phyloP scores from a whole-genome alignment of 2,329 filamentous ascomycete genomes.

The Incumbomyces lentus region DNA sequence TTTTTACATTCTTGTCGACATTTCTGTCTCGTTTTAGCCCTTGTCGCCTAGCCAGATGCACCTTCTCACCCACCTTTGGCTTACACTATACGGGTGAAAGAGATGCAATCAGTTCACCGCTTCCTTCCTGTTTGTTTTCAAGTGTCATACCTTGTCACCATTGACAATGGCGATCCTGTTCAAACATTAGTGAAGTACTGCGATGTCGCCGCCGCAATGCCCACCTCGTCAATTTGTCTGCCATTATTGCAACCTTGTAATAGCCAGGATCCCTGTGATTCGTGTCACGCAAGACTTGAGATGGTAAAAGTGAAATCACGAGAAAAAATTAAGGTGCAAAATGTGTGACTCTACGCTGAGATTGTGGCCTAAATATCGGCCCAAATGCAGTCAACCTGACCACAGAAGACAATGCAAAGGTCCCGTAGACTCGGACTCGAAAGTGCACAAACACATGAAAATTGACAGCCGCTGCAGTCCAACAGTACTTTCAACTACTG shows the following conservation, averaged over 20 bases:
- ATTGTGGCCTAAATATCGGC: no score
- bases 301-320: no score
- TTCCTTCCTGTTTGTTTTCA: constrained; percentile 12
- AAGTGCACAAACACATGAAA: no score
- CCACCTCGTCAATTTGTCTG: constrained; percentile 91
- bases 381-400: no score
- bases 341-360: no score
- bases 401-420: no score
- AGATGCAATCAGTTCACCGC: constrained; percentile 30
- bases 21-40: constrained; percentile 53
- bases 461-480: no score
- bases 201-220: constrained; percentile 25
- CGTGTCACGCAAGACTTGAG: no score
- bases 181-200: background rate
- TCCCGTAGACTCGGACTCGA: no score
- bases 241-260: constrained; percentile 47
- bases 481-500: no score
- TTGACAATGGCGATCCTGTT: constrained; percentile 95
- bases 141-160: constrained; percentile 72
- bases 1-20: constrained; percentile 99
- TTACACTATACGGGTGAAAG: constrained; percentile 55
- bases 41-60: background rate
- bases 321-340: no score
- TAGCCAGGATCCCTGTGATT: no score
- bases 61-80: constrained; percentile 55